These are phyloP conservation scores for Solanum sejunctum DNA, from an alignment of 257 asterid genomes.

Conservation along the genomic window DNA sequence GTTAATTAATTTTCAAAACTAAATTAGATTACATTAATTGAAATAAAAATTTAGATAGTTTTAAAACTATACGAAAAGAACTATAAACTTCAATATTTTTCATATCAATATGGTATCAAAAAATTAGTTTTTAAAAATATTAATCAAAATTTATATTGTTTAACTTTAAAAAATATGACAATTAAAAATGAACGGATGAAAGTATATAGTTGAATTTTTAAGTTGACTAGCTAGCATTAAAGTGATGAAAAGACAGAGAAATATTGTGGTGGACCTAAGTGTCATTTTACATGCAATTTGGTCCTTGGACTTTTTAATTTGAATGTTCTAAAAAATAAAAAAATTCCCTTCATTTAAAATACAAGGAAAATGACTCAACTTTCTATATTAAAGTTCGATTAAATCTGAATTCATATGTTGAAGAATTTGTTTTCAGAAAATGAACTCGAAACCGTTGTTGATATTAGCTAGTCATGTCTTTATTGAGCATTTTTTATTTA, in stretches of 20 bases:
- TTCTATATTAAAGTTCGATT: fast-evolving
- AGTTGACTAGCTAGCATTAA: neutral
- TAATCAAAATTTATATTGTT: no score
- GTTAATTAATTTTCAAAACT: no score
- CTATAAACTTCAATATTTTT: no score
- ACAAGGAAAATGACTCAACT: neutral
- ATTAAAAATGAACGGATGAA: no score
- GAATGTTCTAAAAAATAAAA: neutral
- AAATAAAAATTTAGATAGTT: no score
- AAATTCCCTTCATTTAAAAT: neutral
- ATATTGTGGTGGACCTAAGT: neutral
- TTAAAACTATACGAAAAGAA: no score
- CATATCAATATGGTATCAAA: no score
- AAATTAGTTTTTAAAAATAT: no score
- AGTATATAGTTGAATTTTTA: neutral
- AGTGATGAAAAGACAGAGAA: neutral
- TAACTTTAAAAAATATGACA: no score
- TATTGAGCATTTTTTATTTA: neutral
- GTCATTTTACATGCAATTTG: neutral
- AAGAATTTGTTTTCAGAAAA: no score
- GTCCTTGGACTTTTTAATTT: neutral
- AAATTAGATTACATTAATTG: no score
- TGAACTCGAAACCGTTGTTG: fast-evolving
- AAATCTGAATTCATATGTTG: no score
- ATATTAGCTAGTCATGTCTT: neutral